A percentile compares a stretch with the other conserved stretches of the same genome.
Conservation (phyloP, 2,329 filamentous ascomycete species). For the Fonsecaea pedrosoi region DNA sequence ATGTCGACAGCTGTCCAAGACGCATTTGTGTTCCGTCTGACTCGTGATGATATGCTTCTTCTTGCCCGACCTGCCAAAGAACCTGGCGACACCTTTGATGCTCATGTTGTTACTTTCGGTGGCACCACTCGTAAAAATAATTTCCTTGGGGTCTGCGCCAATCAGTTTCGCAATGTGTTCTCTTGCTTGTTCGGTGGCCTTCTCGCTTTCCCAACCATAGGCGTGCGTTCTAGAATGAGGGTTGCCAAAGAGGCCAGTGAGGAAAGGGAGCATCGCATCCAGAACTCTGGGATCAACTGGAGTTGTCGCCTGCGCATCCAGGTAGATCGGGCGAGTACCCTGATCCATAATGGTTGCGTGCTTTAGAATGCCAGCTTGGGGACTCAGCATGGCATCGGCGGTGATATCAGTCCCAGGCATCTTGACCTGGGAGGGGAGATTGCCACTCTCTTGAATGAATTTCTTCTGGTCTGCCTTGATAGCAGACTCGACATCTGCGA, state of each 20-base stretch:
- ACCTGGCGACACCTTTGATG: conserved; percentile 95
- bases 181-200: conserved; percentile 86
- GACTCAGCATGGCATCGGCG: conserved; percentile 75
- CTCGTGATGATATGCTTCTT: conserved; percentile 98
- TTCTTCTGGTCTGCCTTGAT: conserved; percentile 87
- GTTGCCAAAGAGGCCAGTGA: conserved; percentile 93
- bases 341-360: conserved; percentile 92
- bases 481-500: conserved; percentile 75
- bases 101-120: conserved; percentile 99
- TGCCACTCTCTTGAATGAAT: conserved; percentile 68
- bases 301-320: conserved; percentile 98
- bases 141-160: conserved; percentile 94
- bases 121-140: conserved; percentile 97
- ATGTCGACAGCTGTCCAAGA: conserved; percentile 95
- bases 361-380: conserved; percentile 83
- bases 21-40: conserved; percentile 99
- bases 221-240: conserved; percentile 96
- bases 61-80: conserved; percentile 90
- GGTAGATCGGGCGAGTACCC: conserved; percentile 91
- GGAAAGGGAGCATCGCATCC: conserved; percentile 95
- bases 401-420: conserved; percentile 65
- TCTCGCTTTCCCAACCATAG: conserved; percentile 98
- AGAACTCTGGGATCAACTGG: conserved; percentile 93
- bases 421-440: conserved; percentile 62
- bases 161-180: conserved; percentile 84